A percentile compares a stretch with the other conserved stretches of the same genome.
phyloP scores from a whole-genome alignment of 176 grass and related monocot species.

The Musa acuminata region DNA sequence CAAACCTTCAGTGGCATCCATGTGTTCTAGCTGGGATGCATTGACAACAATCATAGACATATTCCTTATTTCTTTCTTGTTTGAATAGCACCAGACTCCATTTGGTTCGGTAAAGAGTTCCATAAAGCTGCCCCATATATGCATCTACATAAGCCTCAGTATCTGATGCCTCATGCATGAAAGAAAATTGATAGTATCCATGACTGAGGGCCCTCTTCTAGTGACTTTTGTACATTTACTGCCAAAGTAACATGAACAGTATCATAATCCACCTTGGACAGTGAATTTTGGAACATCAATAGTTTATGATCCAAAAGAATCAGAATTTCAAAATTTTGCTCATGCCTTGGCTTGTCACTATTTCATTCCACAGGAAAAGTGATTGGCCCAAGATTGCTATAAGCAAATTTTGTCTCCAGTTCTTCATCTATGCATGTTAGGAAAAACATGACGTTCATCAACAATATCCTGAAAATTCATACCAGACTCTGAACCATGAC shows the following conservation, averaged over 20 bases:
- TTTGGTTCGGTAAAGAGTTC: slow-evolving; percentile 64
- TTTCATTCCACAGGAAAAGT: slow-evolving; percentile 70
- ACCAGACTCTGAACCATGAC: slow-evolving; percentile 20
- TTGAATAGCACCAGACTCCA: slow-evolving; percentile 52
- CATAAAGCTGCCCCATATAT: slow-evolving; percentile 47
- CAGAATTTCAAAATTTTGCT: slow-evolving; percentile 35
- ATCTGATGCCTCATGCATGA: slow-evolving; percentile 56
- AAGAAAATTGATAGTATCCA: slow-evolving; percentile 53
- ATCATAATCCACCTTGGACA: slow-evolving; percentile 18
- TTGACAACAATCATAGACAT: slow-evolving; percentile 35
- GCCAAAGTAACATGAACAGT: slow-evolving; percentile 25
- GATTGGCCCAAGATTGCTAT: slow-evolving; percentile 32
- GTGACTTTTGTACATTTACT: slow-evolving; percentile 35
- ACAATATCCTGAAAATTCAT: slow-evolving; percentile 40
- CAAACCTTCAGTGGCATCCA: too few relatives aligned
- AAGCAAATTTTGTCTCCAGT: slow-evolving; percentile 12
- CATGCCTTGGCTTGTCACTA: slow-evolving; percentile 53
- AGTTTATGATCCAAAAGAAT: background rate
- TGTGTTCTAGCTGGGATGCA: too few relatives aligned
- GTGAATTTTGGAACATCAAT: background rate
- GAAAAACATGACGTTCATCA: slow-evolving; percentile 16
- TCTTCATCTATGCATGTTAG: slow-evolving; percentile 21
- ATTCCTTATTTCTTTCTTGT: slow-evolving; percentile 82
- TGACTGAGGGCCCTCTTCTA: slow-evolving; percentile 34
- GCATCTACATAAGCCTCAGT: slow-evolving; percentile 67